Evolutionary conservation across 2,329 filamentous ascomycete species (phyloP).

Genomic region (Fusarium sp.): DNA sequence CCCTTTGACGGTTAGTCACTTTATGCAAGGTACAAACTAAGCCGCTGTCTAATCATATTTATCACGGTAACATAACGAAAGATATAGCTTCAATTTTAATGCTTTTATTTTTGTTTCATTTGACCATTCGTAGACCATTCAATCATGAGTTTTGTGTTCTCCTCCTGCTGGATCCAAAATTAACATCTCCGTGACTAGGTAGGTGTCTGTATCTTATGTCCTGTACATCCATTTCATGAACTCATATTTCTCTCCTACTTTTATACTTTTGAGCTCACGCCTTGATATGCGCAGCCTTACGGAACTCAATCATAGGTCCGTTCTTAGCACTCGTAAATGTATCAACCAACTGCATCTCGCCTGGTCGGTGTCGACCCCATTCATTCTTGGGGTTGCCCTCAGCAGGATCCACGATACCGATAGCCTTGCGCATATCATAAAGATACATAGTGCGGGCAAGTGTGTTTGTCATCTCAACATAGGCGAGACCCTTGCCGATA

Average conservation of each 20-base stretch:
- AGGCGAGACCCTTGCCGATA: slow-evolving; percentile 76
- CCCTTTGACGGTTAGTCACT: background rate
- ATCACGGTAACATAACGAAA: no score
- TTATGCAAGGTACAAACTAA: background rate
- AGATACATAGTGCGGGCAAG: slow-evolving; percentile 69
- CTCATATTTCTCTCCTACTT: background rate
- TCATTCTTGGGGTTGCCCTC: slow-evolving; percentile 61
- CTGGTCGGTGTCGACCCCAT: slow-evolving; percentile 63
- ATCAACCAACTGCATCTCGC: slow-evolving; percentile 76
- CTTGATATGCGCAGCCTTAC: slow-evolving; percentile 40
- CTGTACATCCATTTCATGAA: background rate
- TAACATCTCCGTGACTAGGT: background rate
- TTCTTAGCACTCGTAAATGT: slow-evolving; percentile 79
- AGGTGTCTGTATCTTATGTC: background rate
- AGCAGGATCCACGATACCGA: slow-evolving; percentile 60
- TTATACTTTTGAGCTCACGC: background rate
- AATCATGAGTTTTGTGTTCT: background rate
- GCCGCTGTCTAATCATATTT: background rate
- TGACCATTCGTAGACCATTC: background rate
- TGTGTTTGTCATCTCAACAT: slow-evolving; percentile 72
- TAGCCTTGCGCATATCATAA: slow-evolving; percentile 67
- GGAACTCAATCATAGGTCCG: slow-evolving; percentile 74
- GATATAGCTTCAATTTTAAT: background rate
- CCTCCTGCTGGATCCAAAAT: background rate
- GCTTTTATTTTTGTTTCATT: background rate